These are phyloP conservation scores for Suillus placidus DNA, from an alignment of 768 basidiomycete species.

Conservation along the genomic window DNA sequence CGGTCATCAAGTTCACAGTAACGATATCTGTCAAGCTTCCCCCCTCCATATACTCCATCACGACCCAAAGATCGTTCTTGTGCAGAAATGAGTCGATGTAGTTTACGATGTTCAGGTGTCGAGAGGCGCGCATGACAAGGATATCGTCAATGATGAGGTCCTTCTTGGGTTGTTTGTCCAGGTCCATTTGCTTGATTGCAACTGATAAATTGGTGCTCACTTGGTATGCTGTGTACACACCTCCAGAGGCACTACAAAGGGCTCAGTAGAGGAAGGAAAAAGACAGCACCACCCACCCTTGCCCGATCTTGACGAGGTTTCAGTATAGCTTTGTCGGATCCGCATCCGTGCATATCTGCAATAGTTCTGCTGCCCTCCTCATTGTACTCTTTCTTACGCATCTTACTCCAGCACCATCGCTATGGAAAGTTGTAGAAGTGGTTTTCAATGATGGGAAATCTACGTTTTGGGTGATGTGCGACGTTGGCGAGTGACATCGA, in stretches of 20 bases:
- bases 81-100: slow-evolving; percentile 98
- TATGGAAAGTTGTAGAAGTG: too few species aligned
- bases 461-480: too few species aligned
- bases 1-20: slow-evolving; percentile 88
- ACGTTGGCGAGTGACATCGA: too few species aligned
- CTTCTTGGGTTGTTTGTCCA: slow-evolving; percentile 99
- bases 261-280: slow-evolving; percentile 8
- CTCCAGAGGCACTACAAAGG: slow-evolving; percentile 81
- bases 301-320: slow-evolving; percentile 94
- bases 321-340: slow-evolving; percentile 95
- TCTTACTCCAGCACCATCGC: too few species aligned
- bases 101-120: slow-evolving; percentile 99
- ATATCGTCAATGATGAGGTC: slow-evolving; percentile 99
- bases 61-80: slow-evolving; percentile 98
- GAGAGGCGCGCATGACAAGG: slow-evolving; percentile 94
- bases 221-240: slow-evolving; percentile 98
- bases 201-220: slow-evolving; percentile 92
- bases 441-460: too few species aligned
- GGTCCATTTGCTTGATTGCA: slow-evolving; percentile 99
- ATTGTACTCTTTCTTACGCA: too few species aligned
- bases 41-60: slow-evolving; percentile 99
- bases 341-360: slow-evolving; percentile 95
- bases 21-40: slow-evolving; percentile 94
- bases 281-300: slow-evolving; percentile 67
- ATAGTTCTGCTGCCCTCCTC: too few species aligned